phyloP scores from a whole-genome alignment of 1,139 yeast genomes.

The Petasospora fabianii region DNA sequence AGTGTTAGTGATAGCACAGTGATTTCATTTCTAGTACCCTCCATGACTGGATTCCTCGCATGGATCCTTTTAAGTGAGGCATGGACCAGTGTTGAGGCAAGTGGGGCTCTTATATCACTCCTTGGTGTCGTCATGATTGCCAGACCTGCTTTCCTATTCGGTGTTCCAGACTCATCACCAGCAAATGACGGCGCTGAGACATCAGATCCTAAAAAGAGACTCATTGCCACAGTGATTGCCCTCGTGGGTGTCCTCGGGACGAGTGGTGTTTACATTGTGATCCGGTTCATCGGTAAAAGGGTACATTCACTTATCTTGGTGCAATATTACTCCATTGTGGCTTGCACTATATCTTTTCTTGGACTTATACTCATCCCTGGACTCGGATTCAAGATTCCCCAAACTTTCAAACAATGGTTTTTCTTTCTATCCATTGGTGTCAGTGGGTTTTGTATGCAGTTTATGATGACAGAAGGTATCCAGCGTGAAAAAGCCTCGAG shows the following conservation, averaged over 20 bases:
- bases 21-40: constrained; percentile 74
- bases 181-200: constrained; percentile 19
- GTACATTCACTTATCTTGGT: constrained; percentile 83
- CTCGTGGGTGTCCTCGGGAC: constrained; percentile 71
- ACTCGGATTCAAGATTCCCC: constrained; percentile 58
- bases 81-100: constrained; percentile 63
- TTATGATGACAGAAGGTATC: constrained; percentile 74
- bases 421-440: constrained; percentile 61
- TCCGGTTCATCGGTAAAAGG: constrained; percentile 68
- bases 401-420: constrained; percentile 57
- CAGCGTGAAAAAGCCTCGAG: constrained; percentile 80
- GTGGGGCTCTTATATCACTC: constrained; percentile 66
- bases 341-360: constrained; percentile 52
- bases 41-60: constrained; percentile 74
- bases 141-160: constrained; percentile 72
- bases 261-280: constrained; percentile 63
- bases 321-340: constrained; percentile 64
- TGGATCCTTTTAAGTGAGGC: constrained; percentile 62
- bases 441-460: constrained; percentile 81
- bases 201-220: constrained; percentile 32
- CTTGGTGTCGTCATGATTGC: constrained; percentile 79
- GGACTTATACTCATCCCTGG: constrained; percentile 56
- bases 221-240: constrained; percentile 61
- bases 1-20: constrained; percentile 78
- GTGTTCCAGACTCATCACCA: constrained; percentile 28